phyloP scores from a whole-genome alignment of 1,284 basidiomycete species.

The Microstroma glucosiphilum region DNA sequence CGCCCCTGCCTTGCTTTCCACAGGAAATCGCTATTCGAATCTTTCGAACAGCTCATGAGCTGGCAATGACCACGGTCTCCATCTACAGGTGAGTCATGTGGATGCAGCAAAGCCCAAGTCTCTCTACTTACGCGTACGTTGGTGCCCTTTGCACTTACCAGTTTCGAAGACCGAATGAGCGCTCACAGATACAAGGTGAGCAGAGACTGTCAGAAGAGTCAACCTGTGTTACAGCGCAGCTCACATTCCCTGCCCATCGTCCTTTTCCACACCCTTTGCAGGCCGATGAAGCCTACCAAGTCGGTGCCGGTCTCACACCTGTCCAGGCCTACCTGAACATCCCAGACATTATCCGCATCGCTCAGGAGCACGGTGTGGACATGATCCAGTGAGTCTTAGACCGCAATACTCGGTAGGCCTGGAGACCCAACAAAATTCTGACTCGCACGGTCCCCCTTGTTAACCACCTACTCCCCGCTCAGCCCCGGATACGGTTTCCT shows the following conservation, averaged over 20 bases:
- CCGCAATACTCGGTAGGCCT: not conserved
- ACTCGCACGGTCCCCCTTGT: not conserved
- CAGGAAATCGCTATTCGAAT: constrained; percentile 99
- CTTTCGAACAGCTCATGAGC: constrained; percentile 95
- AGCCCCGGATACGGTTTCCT: constrained; percentile 76
- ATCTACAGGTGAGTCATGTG: constrained; percentile 65
- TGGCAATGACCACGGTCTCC: constrained; percentile 98
- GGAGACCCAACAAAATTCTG: no score
- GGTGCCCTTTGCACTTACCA: not conserved
- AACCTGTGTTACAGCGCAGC: not conserved
- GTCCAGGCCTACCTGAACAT: constrained; percentile 95
- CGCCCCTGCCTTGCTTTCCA: not conserved
- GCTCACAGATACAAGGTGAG: constrained; percentile 89
- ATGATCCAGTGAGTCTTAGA: constrained; percentile 85
- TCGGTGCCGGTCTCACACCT: constrained; percentile 89
- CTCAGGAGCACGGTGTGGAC: constrained; percentile 82
- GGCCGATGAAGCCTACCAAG: constrained; percentile 98
- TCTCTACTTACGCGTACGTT: not conserved
- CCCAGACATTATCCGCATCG: constrained; percentile 76
- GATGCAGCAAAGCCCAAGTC: not conserved
- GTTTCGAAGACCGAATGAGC: constrained; percentile 88
- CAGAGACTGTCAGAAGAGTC: no score
- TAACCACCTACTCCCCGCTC: not conserved
- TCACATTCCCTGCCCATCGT: not conserved
- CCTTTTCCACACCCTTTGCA: constrained; percentile 50